A percentile compares a stretch with the other conserved stretches of the same genome.
Conservation (phyloP, 2,329 filamentous ascomycete species). For the Xylariaceae sp. region DNA sequence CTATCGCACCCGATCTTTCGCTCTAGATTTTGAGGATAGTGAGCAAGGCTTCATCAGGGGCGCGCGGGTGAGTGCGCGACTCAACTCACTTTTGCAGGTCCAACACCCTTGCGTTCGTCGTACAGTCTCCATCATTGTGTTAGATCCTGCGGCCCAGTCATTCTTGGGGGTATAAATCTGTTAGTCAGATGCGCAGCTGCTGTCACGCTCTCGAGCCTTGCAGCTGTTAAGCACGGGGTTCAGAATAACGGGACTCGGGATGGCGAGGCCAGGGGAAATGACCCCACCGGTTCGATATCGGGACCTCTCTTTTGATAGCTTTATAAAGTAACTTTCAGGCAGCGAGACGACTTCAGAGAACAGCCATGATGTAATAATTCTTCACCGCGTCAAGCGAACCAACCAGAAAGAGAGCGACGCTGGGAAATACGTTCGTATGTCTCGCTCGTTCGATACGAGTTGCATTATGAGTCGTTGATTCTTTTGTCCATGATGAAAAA, state of each 20-base stretch:
- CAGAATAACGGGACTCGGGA: conserved; percentile 18
- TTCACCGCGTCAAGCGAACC: too few species aligned
- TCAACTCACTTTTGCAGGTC: conserved; percentile 43
- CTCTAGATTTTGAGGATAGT: conserved; percentile 29
- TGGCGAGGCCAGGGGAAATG: conserved; percentile 25
- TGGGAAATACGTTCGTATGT: too few species aligned
- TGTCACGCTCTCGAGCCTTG: conserved; percentile 23
- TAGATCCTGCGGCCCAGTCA: conserved; percentile 13
- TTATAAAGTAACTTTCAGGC: too few species aligned
- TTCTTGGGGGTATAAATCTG: conserved; percentile 23
- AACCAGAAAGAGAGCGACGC: too few species aligned
- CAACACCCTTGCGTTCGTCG: conserved; percentile 37
- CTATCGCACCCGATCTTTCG: conserved; percentile 47
- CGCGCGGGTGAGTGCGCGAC: too few species aligned
- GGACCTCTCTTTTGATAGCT: too few species aligned
- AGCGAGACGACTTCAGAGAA: too few species aligned
- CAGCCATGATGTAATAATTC: too few species aligned
- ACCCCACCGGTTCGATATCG: conserved; percentile 21
- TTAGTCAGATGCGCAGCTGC: too few species aligned
- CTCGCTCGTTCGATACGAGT: too few species aligned
- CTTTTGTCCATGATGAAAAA: too few species aligned
- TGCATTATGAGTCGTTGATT: too few species aligned
- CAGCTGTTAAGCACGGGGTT: conserved; percentile 24
- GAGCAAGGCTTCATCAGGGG: conserved; percentile 10
- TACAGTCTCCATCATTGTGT: conserved; percentile 28